These are phyloP conservation scores for Turritis glabra DNA, from an alignment of 345 rosid species.

Conservation along the genomic window DNA sequence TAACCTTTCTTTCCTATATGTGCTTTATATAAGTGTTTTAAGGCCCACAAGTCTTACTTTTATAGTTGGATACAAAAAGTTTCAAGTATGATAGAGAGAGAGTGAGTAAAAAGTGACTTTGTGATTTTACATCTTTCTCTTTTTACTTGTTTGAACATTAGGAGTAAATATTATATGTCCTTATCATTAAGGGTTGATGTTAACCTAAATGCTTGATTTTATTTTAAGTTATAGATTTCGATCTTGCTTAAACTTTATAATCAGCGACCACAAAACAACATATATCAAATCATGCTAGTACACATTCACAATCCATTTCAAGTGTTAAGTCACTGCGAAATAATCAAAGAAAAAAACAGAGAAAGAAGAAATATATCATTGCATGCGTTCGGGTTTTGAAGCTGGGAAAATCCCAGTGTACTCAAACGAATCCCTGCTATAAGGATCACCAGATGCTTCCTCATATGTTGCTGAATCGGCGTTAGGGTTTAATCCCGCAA, in stretches of 20 bases:
- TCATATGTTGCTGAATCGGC: constrained; percentile 53
- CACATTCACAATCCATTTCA: neutral
- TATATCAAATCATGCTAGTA: neutral
- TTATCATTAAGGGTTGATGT: too few relatives aligned
- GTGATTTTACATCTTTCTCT: too few relatives aligned
- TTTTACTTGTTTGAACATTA: too few relatives aligned
- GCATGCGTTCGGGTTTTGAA: constrained; percentile 15
- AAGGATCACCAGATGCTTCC: constrained; percentile 44
- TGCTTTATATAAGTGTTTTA: too few relatives aligned
- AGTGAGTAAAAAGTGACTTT: too few relatives aligned
- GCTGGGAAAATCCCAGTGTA: constrained; percentile 45
- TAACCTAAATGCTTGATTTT: neutral
- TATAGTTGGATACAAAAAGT: too few relatives aligned
- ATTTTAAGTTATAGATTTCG: too few relatives aligned
- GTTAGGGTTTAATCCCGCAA: constrained; percentile 58
- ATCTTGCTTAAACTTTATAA: neutral
- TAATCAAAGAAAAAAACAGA: neutral
- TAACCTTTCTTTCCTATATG: too few relatives aligned
- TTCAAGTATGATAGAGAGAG: too few relatives aligned
- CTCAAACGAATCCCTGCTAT: constrained; percentile 38
- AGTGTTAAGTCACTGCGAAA: neutral
- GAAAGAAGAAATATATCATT: neutral
- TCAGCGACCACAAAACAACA: neutral
- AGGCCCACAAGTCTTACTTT: too few relatives aligned
- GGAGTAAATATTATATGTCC: too few relatives aligned